Evolutionary conservation across 768 basidiomycete genomes (phyloP).

Genomic region (Russula sp.): DNA sequence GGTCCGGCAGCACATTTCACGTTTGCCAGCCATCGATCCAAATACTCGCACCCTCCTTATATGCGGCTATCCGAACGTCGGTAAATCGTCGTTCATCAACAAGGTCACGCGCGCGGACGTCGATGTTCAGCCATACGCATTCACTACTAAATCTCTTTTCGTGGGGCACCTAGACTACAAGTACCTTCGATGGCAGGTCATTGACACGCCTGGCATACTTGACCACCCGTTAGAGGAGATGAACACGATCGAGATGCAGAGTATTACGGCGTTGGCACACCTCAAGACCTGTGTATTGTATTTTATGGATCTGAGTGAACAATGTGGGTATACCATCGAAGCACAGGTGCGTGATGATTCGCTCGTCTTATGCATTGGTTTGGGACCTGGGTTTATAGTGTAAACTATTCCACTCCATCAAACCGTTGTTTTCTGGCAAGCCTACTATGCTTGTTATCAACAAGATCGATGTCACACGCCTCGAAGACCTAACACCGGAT

Average conservation of each 20-base stretch:
- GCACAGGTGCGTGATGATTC: conserved; percentile 65
- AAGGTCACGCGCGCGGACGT: conserved; percentile 99
- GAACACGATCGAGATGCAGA: conserved; percentile 99
- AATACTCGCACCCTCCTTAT: conserved; percentile 96
- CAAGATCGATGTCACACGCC: conserved; percentile 91
- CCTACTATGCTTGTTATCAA: conserved; percentile 94
- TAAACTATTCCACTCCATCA: conserved; percentile 98
- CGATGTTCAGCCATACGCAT: conserved; percentile 98
- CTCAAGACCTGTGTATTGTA: conserved; percentile 91
- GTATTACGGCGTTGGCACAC: conserved; percentile 96
- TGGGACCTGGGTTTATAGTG: conserved; percentile 51
- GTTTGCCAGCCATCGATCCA: conserved; percentile 97
- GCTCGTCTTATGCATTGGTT: conserved; percentile 5
- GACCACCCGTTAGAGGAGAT: conserved; percentile 99
- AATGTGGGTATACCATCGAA: conserved; percentile 96
- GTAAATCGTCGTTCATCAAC: conserved; percentile 99
- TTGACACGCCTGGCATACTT: conserved; percentile 97
- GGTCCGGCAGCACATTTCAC: conserved; percentile 97
- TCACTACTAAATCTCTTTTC: conserved; percentile 98
- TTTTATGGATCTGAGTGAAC: conserved; percentile 98
- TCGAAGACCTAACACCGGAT: conserved; percentile 78
- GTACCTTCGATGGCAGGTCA: conserved; percentile 99
- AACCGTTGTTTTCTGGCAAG: conserved; percentile 92
- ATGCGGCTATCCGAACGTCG: conserved; percentile 99
- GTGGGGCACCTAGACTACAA: conserved; percentile 99